Conservation (phyloP, 805 yeast species). For the Candida nemodendra region DNA sequence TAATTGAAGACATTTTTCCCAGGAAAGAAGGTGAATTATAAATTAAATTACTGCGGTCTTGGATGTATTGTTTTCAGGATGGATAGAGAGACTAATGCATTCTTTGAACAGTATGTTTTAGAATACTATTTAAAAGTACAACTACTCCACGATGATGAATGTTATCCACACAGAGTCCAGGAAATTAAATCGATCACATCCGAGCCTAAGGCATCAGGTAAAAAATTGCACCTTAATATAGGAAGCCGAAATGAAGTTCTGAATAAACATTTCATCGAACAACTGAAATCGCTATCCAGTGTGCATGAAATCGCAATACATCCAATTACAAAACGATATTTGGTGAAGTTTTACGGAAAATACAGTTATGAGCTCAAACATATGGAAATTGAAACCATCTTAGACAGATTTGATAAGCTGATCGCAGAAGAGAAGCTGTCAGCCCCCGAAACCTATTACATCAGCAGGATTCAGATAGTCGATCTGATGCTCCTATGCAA, state of each 20-base stretch:
- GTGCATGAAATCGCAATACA: conserved; percentile 16
- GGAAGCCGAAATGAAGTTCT: conserved; percentile 24
- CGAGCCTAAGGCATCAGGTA: conserved; percentile 18
- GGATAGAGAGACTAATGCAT: conserved; percentile 8
- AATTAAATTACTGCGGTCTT: neutral
- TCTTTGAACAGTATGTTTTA: conserved; percentile 21
- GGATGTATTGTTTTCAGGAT: neutral
- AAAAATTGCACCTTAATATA: conserved; percentile 22
- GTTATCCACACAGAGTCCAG: conserved; percentile 17
- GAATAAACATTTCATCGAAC: conserved; percentile 22
- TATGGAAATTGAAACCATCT: conserved; percentile 14
- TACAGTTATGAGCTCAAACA: conserved; percentile 17
- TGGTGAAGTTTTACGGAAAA: conserved; percentile 13
- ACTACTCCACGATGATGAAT: conserved; percentile 24
- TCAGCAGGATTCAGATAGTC: conserved; percentile 16
- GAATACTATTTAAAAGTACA: conserved; percentile 28
- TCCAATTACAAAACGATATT: conserved; percentile 14
- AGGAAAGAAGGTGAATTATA: too few species aligned
- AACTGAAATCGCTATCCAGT: conserved; percentile 14
- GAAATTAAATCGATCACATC: conserved; percentile 20
- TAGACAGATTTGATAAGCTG: conserved; percentile 12
- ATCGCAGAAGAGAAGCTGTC: conserved; percentile 3
- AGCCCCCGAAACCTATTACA: conserved; percentile 11
- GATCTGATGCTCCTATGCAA: conserved; percentile 19
- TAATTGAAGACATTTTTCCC: too few species aligned